Evolutionary conservation across 2,329 filamentous ascomycete species (phyloP), one percentile per base, ranked within the genome.

Genomic region (Teratosphaeria epicoccoides): DNA sequence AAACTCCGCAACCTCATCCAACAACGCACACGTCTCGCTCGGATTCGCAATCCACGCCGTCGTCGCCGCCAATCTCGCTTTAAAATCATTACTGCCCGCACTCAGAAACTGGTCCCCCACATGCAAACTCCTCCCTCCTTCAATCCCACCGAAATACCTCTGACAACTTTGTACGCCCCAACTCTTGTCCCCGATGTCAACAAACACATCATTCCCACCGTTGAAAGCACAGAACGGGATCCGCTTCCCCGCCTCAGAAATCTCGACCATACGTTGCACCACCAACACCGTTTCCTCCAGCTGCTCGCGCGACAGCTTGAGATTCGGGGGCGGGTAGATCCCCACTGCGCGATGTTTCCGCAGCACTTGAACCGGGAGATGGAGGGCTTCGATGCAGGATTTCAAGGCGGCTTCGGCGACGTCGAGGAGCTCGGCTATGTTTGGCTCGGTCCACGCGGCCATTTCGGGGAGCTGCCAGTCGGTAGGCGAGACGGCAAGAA

Each of bases 171-270:
- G 78, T 2, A 98, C 93, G 57, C 93, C 93, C 86, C 90, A 95
- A 49, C 85, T 89, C 73, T 98, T 98, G 72, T 98, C 93, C 51
- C 93, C 93, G 64, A 98, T 96, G 68, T 98, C 93, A 50, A 98
- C 90, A 70, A 98, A 98, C 43, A 97, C 89, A 68, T 98, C 93
- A 56, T 93, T 91, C 10, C 93, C 93, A 50, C 91, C 93, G 68
- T 98, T 98, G 75, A 98, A 98, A 22, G 93, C 93, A 66, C 93
- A 98, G 66, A 97, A 98, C 0, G 93, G 93, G 26, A 98, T 61
- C 57, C 77, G 68, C 43, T 74, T 70, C 1, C 85, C 85, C 25
- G 85, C 85, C 1, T 79, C 73, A 40, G 84, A 87, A 61, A 90
- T 80, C 70, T 97, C 91, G 4, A 98, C 78, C 47, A 88, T 89